Evolutionary conservation across 768 basidiomycete genomes (phyloP).

Genomic region (Lactarius deliciosus): DNA sequence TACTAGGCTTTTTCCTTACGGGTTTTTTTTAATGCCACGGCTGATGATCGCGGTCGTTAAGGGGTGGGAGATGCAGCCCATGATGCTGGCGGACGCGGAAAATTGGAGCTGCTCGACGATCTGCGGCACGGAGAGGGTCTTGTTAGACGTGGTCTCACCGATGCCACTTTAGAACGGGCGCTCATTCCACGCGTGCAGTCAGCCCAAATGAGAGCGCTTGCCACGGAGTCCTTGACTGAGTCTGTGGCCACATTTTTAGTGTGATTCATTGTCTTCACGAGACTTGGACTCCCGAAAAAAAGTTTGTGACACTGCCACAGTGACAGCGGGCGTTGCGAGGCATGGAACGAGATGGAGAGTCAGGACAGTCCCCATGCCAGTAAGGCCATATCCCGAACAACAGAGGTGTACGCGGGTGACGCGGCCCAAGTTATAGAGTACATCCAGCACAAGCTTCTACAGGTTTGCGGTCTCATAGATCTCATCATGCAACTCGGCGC

Average conservation of each 20-base stretch:
- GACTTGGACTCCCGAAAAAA: background rate
- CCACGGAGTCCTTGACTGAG: background rate
- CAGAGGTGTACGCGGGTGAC: no score
- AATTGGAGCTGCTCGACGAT: background rate
- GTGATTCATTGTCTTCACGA: background rate
- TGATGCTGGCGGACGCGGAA: no score
- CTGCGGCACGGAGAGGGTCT: background rate
- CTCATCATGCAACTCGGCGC: no score
- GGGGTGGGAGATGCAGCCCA: background rate
- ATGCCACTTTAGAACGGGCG: background rate
- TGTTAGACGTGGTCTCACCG: background rate
- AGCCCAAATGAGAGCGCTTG: background rate
- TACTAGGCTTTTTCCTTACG: conserved; percentile 14
- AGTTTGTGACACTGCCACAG: no score
- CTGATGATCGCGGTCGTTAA: conserved; percentile 1
- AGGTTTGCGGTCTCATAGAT: no score
- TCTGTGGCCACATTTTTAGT: background rate
- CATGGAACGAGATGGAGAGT: background rate
- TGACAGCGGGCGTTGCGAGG: background rate
- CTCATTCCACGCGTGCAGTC: background rate
- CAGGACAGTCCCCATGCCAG: no score
- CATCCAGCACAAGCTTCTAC: no score
- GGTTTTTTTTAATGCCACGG: conserved; percentile 18
- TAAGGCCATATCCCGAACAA: no score
- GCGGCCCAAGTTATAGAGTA: no score